Base-by-base conservation (phyloP, 257 asterid genomes). In the Hygrophila difformis region DNA sequence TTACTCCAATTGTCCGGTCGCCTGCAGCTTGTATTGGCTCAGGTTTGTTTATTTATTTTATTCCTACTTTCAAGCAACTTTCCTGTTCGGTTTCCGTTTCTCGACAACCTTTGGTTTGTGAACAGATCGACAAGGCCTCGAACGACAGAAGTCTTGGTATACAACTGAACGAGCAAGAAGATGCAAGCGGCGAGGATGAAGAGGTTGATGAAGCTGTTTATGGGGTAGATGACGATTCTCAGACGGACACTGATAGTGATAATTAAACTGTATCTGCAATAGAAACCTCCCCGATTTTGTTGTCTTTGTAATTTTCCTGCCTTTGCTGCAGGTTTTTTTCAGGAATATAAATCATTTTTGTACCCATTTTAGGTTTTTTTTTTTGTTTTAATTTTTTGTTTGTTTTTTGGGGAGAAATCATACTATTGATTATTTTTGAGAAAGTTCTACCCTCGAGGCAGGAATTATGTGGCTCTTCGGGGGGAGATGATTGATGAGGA, bases 1-100 rank as follows among this genome's bases (percentile, higher is more conserved):
- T 42, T 85, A 42, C 61, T 79, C 59, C 94, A 85, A 66, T 69
- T 89, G 50, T 79, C 92, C 44, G 98, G 98, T 37, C 88, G 96
- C 59, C 55, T 85, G 67, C 96, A 89, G 44, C 94, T 89, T 29
- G 75, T 89, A n/a, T 72, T 64, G 9, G 79, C 96, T 55, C 94
- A 85, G 98, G 96, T 89, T 38, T 45, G 24, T 60, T 47, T 28
- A 33, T 45, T 42, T 14, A 28, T 1, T 22, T 45, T 19, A n/a
- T n/a, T n/a, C n/a, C 34, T 1, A 1, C 10, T 61, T 39, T 26
- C 17, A 28, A 31, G 21, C 18, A 18, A 43, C 38, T 4, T 28
- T 37, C 23, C n/a, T 3, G 0, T 43, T 12, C 12, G 34, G 1
- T 3, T 50, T 26, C 21, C 18, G 15, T 12, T 2, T 19, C 5